Conservation (phyloP, 176 grass and related monocot species). For the Poa annua region DNA sequence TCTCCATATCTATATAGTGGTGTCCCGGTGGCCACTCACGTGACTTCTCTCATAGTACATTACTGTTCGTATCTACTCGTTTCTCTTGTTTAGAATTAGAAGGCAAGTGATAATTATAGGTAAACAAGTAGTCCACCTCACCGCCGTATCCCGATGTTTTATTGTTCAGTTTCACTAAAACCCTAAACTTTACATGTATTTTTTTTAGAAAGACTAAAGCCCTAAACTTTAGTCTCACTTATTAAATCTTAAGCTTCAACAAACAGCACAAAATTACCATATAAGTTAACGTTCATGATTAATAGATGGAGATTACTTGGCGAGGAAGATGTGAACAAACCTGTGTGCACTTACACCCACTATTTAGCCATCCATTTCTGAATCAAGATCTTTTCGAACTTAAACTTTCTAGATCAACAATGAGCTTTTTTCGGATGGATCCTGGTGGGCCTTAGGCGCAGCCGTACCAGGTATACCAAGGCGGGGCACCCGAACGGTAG, state of each 20-base stretch:
- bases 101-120: background rate
- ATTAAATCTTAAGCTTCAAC: background rate
- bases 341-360: background rate
- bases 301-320: background rate
- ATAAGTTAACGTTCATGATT: background rate
- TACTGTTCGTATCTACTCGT: slow-evolving; percentile 37
- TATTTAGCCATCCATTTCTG: background rate
- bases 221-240: background rate
- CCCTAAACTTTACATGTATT: background rate
- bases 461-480: too few species aligned
- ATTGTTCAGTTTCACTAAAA: background rate
- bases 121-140: background rate
- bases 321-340: background rate
- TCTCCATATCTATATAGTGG: slow-evolving; percentile 50
- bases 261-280: background rate
- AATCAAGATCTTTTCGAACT: background rate
- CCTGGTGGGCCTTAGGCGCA: too few species aligned
- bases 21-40: slow-evolving; percentile 45
- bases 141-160: background rate
- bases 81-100: background rate
- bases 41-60: slow-evolving; percentile 34
- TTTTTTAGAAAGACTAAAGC: background rate
- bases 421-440: too few species aligned
- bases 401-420: background rate
- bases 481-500: too few species aligned